phyloP scores from a whole-genome alignment of 108 stramenopile species.

The Schizochytrium sp. region DNA sequence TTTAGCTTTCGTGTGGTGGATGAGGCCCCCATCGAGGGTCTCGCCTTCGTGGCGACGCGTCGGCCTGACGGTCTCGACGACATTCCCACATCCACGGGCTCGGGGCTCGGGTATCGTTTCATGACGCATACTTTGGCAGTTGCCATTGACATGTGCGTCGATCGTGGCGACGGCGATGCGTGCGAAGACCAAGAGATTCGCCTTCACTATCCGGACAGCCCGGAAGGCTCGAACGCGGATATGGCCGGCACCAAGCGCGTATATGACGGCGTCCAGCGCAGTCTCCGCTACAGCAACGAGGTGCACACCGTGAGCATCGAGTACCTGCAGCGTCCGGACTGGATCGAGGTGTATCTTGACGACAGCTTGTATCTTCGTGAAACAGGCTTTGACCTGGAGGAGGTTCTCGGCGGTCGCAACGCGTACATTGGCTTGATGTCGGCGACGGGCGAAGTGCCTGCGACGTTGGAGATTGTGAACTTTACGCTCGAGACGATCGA shows the following conservation, averaged over 20 bases:
- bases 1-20: neutral
- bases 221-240: neutral
- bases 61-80: neutral
- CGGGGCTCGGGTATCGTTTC: neutral
- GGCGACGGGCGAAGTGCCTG: neutral
- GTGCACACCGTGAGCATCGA: neutral
- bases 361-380: neutral
- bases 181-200: neutral
- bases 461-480: neutral
- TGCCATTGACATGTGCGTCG: neutral
- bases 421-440: conserved; percentile 8
- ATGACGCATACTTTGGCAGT: neutral
- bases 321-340: neutral
- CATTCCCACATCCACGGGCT: neutral
- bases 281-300: neutral
- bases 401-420: neutral
- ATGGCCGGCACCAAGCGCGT: neutral
- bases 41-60: neutral
- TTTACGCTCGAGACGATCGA: neutral
- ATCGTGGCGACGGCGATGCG: neutral
- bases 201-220: neutral
- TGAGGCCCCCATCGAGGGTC: neutral
- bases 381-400: neutral
- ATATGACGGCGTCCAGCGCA: neutral
- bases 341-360: neutral